Percentiles rank a stretch among this genome's conserved stretches.
phyloP scores from a whole-genome alignment of 495 filamentous ascomycete species.

The Neurospora sp. region DNA sequence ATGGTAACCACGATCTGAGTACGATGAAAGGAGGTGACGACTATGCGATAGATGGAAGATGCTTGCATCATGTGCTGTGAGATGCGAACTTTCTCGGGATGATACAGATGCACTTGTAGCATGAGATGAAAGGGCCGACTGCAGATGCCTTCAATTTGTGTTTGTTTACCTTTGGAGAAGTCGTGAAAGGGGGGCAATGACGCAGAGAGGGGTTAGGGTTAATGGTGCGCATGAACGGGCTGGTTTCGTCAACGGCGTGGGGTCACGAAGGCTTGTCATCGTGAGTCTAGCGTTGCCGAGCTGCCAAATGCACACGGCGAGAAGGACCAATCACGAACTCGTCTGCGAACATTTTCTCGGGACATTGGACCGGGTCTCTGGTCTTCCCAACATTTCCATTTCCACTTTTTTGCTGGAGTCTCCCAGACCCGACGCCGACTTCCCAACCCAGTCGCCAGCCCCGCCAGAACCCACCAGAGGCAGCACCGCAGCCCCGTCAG shows the following conservation, averaged over 20 bases:
- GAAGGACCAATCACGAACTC: conserved; percentile 12
- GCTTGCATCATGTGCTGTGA: neutral
- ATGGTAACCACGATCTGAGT: neutral
- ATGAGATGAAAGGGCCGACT: neutral
- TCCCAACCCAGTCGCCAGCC: neutral
- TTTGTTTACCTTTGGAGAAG: neutral
- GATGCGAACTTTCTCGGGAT: neutral
- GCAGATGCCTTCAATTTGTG: neutral
- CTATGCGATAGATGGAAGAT: neutral
- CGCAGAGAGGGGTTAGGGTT: neutral
- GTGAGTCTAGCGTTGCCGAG: conserved; percentile 9
- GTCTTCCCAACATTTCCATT: neutral
- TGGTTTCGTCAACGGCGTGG: neutral
- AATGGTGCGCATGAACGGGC: neutral
- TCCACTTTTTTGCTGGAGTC: neutral
- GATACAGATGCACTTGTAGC: neutral
- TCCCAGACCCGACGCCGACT: neutral
- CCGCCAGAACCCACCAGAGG: neutral
- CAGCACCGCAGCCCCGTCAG: neutral
- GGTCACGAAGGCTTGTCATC: conserved; percentile 3
- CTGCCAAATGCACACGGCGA: conserved; percentile 3
- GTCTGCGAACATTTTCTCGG: conserved; percentile 20
- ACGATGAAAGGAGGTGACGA: neutral
- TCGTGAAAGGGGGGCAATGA: neutral
- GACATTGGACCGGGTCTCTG: conserved; percentile 3